Evolutionary conservation across 1,284 basidiomycete species (phyloP).

Genomic region (Clitocybe nebularis): DNA sequence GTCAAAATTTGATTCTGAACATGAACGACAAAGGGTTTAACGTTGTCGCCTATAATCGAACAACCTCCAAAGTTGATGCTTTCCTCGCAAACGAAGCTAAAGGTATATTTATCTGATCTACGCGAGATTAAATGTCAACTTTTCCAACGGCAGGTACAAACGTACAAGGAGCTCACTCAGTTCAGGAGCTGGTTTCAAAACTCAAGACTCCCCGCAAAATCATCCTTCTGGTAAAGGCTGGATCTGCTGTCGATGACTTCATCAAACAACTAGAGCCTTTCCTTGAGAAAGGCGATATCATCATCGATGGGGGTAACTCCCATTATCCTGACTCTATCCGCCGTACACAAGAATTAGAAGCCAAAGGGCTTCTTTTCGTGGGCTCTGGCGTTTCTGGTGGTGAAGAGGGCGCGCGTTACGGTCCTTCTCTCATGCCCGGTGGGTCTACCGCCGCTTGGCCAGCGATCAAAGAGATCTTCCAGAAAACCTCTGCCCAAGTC

Average conservation of each 20-base stretch:
- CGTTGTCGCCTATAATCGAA: conserved; percentile 97
- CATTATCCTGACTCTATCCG: conserved; percentile 99
- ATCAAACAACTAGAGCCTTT: conserved; percentile 68
- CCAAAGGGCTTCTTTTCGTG: conserved; percentile 94
- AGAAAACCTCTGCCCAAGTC: conserved; percentile 94
- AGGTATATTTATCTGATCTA: conserved; percentile 51
- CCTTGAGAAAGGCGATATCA: conserved; percentile 82
- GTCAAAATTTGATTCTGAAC: conserved; percentile 95
- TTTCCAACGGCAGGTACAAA: conserved; percentile 71
- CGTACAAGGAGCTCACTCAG: conserved; percentile 90
- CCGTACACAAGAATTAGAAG: conserved; percentile 89
- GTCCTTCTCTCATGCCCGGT: conserved; percentile 99
- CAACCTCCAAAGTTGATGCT: conserved; percentile 91
- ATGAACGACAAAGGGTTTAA: conserved; percentile 99
- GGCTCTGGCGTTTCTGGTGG: conserved; percentile 99
- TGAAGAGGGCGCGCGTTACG: conserved; percentile 97
- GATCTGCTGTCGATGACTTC: conserved; percentile 75
- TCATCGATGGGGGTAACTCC: conserved; percentile 99
- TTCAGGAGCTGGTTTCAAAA: conserved; percentile 84
- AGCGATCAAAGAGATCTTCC: conserved; percentile 97
- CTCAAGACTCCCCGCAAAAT: conserved; percentile 87
- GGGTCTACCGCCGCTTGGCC: conserved; percentile 95
- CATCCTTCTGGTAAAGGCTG: conserved; percentile 93
- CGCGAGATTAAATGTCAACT: conserved; percentile 18
- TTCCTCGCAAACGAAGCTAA: conserved; percentile 98